Evolutionary conservation across 2,329 filamentous ascomycete species (phyloP), one percentile per base, ranked within the genome.

Genomic region (Diaporthe eres): DNA sequence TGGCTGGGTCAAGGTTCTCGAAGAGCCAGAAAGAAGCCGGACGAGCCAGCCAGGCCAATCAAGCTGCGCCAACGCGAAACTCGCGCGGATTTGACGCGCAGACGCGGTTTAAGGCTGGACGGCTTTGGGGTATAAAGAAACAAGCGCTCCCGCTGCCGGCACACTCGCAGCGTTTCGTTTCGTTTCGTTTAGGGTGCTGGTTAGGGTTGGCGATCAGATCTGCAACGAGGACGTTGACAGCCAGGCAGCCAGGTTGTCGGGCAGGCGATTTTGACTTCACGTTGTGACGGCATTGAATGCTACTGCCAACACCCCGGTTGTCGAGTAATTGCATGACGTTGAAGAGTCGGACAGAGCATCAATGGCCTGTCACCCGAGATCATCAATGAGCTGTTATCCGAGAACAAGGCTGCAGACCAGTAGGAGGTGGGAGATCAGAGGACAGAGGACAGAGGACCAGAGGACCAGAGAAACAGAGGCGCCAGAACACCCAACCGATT

Each of bases 11-110:
- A 58, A n/a, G 71, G 57, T 63, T 75, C 71, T 70, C 61, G 61
- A 68, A 60, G 63, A 47, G 44, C 19, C 37, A 44, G 47, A 51
- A 25, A 51, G 71, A 44, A 31, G 44, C 47, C 47, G 65, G 57
- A 63, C 37, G 19, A 37, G 49, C 42, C 39, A 6, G 47, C 15
- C 49, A 60, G 71, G 42, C 65, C 67, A 71, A 71, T 75, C 53
- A 60, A 44, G 47, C 34, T 13, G 63, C 15, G 25, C 8, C 67
- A 28, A 44, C 74, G 74, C 75, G 75, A 77, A 65, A 42, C 68
- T 55, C 37, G 68, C 75, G 68, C 75, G 72, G 67, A 53, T 75
- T 68, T 70, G 73, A 72, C 75, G 68, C 75, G 75, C 73, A 76
- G 73, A 60, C 75, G 75, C 75, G 75, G 47, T 68, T 53, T 73